phyloP scores from a whole-genome alignment of 495 filamentous ascomycete genomes.

The Copromyces sp. region DNA sequence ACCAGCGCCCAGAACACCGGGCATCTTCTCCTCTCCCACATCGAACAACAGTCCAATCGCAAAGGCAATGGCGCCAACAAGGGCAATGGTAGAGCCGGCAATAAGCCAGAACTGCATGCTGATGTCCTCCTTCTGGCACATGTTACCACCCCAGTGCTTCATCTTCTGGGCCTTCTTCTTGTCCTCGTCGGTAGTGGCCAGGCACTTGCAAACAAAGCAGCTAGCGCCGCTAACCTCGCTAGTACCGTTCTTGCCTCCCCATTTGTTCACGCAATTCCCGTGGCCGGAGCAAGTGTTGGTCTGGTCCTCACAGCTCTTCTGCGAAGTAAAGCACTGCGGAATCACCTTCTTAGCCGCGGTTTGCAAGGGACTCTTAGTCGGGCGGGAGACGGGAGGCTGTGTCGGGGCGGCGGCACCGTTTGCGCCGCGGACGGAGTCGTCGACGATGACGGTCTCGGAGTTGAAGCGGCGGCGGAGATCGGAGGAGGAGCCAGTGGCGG shows the following conservation, averaged over 20 bases:
- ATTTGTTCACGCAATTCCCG: constrained; percentile 58
- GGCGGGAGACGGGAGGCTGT: constrained; percentile 11
- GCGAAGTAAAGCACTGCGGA: constrained; percentile 55
- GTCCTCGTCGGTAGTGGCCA: constrained; percentile 29
- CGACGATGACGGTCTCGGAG: constrained; percentile 24
- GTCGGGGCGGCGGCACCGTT: constrained; percentile 12
- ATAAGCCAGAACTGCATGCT: constrained; percentile 82
- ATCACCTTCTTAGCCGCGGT: constrained; percentile 12
- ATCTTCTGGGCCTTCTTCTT: constrained; percentile 11
- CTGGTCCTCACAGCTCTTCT: constrained; percentile 46
- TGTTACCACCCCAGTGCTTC: constrained; percentile 64
- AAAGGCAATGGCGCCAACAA: constrained; percentile 50
- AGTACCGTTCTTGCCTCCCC: constrained; percentile 18
- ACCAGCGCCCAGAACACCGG: constrained; percentile 79
- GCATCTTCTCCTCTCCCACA: constrained; percentile 70
- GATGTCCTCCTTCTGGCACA: constrained; percentile 88
- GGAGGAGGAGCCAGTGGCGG: constrained; percentile 12
- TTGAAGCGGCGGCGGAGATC: constrained; percentile 29
- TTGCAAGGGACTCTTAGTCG: constrained; percentile 8
- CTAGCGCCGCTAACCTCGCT: constrained; percentile 24
- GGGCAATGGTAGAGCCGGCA: constrained; percentile 53
- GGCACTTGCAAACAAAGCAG: constrained; percentile 75
- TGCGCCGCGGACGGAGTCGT: constrained; percentile 8
- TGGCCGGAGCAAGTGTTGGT: constrained; percentile 71
- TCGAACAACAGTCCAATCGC: constrained; percentile 66